Evolutionary conservation across 108 stramenopile species (phyloP).

Genomic region (Discostella stelligeroides): DNA sequence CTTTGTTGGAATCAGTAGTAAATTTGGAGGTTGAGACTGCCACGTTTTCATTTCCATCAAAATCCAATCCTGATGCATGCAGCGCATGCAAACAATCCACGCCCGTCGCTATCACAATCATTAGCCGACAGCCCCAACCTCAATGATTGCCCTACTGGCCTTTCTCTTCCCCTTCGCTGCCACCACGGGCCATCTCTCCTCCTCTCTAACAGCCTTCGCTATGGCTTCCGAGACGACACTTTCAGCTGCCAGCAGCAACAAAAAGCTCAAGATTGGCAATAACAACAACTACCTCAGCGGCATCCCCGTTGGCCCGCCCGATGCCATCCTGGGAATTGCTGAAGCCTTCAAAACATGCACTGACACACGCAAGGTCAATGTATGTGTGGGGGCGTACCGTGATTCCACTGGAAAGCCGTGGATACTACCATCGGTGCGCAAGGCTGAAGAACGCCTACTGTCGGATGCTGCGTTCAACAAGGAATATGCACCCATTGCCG

Average conservation of each 20-base stretch:
- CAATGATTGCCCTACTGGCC: neutral
- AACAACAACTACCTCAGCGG: conserved; percentile 48
- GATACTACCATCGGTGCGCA: conserved; percentile 91
- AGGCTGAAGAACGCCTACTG: conserved; percentile 86
- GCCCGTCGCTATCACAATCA: no score
- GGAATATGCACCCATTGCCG: conserved; percentile 96
- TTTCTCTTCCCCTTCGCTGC: neutral
- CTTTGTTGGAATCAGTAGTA: no score
- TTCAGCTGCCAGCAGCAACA: no score
- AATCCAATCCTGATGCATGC: no score
- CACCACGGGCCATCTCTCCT: conserved; percentile 3
- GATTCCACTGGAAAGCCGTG: conserved; percentile 90
- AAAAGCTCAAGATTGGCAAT: no score
- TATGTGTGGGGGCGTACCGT: conserved; percentile 96
- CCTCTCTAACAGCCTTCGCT: no score
- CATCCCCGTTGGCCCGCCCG: conserved; percentile 91
- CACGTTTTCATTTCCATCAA: no score
- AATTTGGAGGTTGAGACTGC: no score
- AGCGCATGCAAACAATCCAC: no score
- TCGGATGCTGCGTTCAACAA: conserved; percentile 72
- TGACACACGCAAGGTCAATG: conserved; percentile 86
- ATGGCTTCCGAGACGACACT: no score
- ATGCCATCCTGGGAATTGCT: conserved; percentile 96
- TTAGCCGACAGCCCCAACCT: neutral
- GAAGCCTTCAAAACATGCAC: conserved; percentile 92